Conservation (phyloP, 495 filamentous ascomycete genomes). For the Alectoria sarmentosa region DNA sequence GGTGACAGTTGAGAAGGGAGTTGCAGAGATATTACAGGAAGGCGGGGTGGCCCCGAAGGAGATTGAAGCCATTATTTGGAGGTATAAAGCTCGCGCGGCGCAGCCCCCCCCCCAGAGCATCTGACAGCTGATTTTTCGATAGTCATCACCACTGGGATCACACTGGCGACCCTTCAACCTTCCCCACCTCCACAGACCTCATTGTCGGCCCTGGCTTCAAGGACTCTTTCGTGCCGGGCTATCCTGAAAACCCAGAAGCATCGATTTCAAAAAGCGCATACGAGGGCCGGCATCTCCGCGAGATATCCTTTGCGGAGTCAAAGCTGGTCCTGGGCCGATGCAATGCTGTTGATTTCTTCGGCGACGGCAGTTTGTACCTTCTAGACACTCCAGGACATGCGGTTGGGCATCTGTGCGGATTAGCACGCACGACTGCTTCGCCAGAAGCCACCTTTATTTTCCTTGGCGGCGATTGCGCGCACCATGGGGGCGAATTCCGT, state of each 20-base stretch:
- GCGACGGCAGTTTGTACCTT: conserved; percentile 38
- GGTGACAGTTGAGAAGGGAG: conserved; percentile 39
- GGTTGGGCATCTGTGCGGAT: conserved; percentile 33
- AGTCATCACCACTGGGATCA: conserved; percentile 47
- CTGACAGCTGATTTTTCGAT: background rate
- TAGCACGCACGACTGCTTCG: conserved; percentile 32
- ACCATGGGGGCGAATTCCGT: conserved; percentile 23
- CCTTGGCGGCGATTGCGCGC: conserved; percentile 30
- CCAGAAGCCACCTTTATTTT: conserved; percentile 28
- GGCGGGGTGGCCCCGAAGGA: conserved; percentile 36
- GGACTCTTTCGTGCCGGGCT: conserved; percentile 26
- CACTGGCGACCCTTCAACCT: conserved; percentile 27
- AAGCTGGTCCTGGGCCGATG: conserved; percentile 38
- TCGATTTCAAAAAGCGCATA: conserved; percentile 16
- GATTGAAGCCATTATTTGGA: conserved; percentile 31
- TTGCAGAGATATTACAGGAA: conserved; percentile 46
- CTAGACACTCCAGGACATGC: conserved; percentile 39
- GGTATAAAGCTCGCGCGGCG: background rate
- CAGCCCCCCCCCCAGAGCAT: conserved; percentile 28
- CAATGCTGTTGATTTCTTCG: conserved; percentile 46
- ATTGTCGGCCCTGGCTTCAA: conserved; percentile 32
- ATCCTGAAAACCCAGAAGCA: conserved; percentile 23
- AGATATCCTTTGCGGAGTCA: conserved; percentile 36
- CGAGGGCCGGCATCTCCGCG: conserved; percentile 25
- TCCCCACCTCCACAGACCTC: conserved; percentile 28